Evolutionary conservation across 2,329 filamentous ascomycete genomes (phyloP), one percentile per base, ranked within the genome.

Genomic region (Coniochaeta ligniaria): DNA sequence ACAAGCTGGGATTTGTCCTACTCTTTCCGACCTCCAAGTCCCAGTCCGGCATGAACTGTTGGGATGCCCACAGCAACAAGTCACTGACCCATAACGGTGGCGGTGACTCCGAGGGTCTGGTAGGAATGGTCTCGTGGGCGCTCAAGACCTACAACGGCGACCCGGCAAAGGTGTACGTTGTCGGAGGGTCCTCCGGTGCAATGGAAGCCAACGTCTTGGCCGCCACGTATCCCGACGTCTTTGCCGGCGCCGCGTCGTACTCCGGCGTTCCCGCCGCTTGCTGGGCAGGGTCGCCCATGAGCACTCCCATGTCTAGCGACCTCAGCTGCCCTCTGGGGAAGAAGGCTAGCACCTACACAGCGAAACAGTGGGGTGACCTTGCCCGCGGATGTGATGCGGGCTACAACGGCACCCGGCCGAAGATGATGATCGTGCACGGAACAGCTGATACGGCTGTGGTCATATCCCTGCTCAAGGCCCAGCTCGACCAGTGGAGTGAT

Each of bases 121-220:
- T 76, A 11, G 79, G 77, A 63, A 82, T 83, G 80, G 78, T 82
- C 22, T 6, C 22, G 28, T 82, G 80, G 63, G 71, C 79, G 2
- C 68, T 82, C 16, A 63, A 65, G 11, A 75, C 73, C 59, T 81
- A 82, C 69, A 70, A 71, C 16, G 79, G 73, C 33, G 75, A 83
- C 63, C 64, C 75, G 6, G 69, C 66, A 50, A 73, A 73, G 36
- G 78, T 83, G 2, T 82, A 75, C 59, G 76, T 76, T 1, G 79
- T 77, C 1, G 80, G 80, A 0, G 65, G 66, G 3, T 68, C 64
- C 2, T 73, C 70, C 0, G 73, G 72, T 1, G 71, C 67, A 9
- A 74, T 74, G 67, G 73, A 74, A 71, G 72, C 69, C 26, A 75
- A 76, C 52, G 71, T 74, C 31, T 63, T 75, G 3, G 63, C 67